phyloP scores from a whole-genome alignment of 805 yeast species.

The Candida anglica region DNA sequence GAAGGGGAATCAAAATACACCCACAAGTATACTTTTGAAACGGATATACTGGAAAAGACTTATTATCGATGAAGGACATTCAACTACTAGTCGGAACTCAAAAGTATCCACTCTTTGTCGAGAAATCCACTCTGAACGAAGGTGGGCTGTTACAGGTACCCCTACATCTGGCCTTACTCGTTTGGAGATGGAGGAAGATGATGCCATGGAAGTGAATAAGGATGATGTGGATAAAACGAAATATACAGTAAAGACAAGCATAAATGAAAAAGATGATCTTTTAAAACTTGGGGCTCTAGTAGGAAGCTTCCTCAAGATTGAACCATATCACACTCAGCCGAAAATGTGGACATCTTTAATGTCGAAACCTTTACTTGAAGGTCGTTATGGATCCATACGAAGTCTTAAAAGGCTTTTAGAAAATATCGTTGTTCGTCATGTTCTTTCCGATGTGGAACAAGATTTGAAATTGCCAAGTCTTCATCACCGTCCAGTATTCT shows the following conservation, averaged over 20 bases:
- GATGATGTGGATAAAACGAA: slow-evolving; percentile 13
- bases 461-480: slow-evolving; percentile 58
- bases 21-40: slow-evolving; percentile 20
- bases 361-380: slow-evolving; percentile 44
- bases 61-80: slow-evolving; percentile 75
- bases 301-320: slow-evolving; percentile 50
- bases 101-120: slow-evolving; percentile 47
- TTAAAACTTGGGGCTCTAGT: slow-evolving; percentile 49
- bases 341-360: slow-evolving; percentile 46
- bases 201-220: slow-evolving; percentile 7
- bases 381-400: slow-evolving; percentile 35
- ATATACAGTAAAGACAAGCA: slow-evolving; percentile 47
- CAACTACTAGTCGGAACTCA: slow-evolving; percentile 51
- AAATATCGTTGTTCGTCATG: slow-evolving; percentile 54
- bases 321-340: slow-evolving; percentile 50
- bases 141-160: slow-evolving; percentile 76
- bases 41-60: slow-evolving; percentile 61
- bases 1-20: slow-evolving; percentile 27
- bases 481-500: slow-evolving; percentile 52
- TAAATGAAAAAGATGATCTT: slow-evolving; percentile 52
- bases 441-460: slow-evolving; percentile 46
- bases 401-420: slow-evolving; percentile 41
- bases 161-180: slow-evolving; percentile 70
- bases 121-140: slow-evolving; percentile 50
- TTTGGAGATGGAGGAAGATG: slow-evolving; percentile 44